Evolutionary conservation across 2,329 filamentous ascomycete genomes (phyloP).

Genomic region (Chlorencoelia australis): DNA sequence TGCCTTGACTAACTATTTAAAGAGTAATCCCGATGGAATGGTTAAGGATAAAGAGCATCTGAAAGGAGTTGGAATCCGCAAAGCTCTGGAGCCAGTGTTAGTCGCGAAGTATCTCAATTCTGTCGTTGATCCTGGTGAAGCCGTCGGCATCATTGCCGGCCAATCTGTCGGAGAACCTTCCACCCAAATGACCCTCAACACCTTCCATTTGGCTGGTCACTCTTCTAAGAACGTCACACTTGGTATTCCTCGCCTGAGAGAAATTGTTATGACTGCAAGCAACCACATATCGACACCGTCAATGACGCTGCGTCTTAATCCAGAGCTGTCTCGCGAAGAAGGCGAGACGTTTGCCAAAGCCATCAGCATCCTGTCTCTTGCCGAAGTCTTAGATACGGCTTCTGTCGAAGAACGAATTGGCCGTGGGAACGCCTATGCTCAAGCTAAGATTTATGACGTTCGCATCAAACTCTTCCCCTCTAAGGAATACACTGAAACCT

Average conservation of each 20-base stretch:
- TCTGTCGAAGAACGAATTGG: constrained; percentile 73
- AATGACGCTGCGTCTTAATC: constrained; percentile 74
- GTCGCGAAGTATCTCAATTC: constrained; percentile 90
- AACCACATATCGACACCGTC: constrained; percentile 79
- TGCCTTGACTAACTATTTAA: constrained; percentile 64
- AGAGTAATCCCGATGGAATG: constrained; percentile 58
- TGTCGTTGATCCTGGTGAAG: constrained; percentile 88
- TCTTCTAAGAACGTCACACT: constrained; percentile 97
- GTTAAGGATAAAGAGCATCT: constrained; percentile 39
- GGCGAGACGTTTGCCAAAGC: constrained; percentile 79
- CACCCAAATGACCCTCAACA: constrained; percentile 98
- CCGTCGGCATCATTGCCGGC: constrained; percentile 90
- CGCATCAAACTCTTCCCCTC: constrained; percentile 75
- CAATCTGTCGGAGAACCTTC: constrained; percentile 96
- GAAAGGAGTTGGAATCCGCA: constrained; percentile 28
- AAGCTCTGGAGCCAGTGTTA: constrained; percentile 59
- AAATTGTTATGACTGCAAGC: constrained; percentile 97
- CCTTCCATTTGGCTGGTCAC: constrained; percentile 98
- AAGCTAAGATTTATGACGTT: constrained; percentile 80
- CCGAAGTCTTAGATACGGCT: constrained; percentile 74
- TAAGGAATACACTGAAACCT: constrained; percentile 73
- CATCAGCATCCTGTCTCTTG: constrained; percentile 76
- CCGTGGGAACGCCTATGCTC: constrained; percentile 52
- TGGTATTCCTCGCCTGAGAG: constrained; percentile 91
- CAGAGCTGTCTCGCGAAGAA: constrained; percentile 58